Conservation (phyloP, 1,284 basidiomycete genomes). For the Calocybe gambosa region DNA sequence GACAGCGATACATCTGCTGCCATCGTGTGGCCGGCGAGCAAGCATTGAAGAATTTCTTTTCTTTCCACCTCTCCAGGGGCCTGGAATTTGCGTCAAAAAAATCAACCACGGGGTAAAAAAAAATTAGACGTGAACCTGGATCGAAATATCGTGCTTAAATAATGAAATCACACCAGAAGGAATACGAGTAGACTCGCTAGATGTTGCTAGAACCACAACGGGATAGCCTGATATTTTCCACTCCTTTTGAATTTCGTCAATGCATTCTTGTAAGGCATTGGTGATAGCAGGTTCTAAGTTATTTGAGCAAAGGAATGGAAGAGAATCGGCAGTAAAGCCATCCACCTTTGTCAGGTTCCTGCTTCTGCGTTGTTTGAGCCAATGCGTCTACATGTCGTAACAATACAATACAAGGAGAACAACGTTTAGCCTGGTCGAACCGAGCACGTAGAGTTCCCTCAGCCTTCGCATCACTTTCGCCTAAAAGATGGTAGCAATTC, state of each 20-base stretch:
- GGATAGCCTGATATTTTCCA: conserved; percentile 63
- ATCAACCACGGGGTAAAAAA: conserved; percentile 4
- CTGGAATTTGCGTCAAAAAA: conserved; percentile 31
- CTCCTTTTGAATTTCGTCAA: conserved; percentile 46
- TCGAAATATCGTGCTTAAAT: conserved; percentile 85
- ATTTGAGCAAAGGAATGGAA: background rate
- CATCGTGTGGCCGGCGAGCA: conserved; percentile 43
- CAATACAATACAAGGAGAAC: conserved; percentile 83
- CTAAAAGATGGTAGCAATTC: conserved; percentile 81
- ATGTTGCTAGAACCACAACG: conserved; percentile 72
- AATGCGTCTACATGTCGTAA: conserved; percentile 85
- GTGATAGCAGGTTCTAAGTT: conserved; percentile 55
- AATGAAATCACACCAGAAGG: conserved; percentile 62
- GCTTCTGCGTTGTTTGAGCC: conserved; percentile 60
- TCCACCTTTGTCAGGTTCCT: conserved; percentile 65
- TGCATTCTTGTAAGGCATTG: conserved; percentile 61
- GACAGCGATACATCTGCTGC: conserved; percentile 77
- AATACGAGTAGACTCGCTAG: conserved; percentile 62
- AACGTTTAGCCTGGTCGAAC: conserved; percentile 75
- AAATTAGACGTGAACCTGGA: conserved; percentile 49
- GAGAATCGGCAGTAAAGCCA: background rate
- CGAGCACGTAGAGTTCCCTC: conserved; percentile 72
- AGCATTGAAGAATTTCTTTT: conserved; percentile 50
- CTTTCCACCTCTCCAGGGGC: conserved; percentile 79
- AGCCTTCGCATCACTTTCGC: conserved; percentile 77